Percentiles rank a stretch among this genome's conserved stretches.
These are phyloP conservation scores for Magnolia sinica DNA, from an alignment of 164 flowering plant genomes.

Conservation along the genomic window DNA sequence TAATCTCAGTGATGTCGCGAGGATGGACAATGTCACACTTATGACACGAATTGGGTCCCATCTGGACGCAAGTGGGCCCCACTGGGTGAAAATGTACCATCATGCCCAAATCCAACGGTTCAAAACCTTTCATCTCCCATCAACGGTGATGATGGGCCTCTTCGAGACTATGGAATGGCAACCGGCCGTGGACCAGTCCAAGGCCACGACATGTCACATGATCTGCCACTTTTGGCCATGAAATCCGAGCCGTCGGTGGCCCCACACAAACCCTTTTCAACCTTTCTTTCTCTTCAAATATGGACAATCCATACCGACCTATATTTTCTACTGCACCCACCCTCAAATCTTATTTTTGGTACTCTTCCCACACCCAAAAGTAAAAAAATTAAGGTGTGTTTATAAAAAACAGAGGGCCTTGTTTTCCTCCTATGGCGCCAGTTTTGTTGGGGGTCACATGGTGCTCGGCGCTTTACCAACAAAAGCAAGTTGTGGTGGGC, in stretches of 20 bases:
- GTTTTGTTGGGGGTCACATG: slow-evolving; percentile 8
- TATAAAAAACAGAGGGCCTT: not conserved
- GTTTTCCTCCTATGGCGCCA: not conserved
- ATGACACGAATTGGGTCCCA: no score
- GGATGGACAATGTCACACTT: no score
- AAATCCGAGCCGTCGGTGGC: not conserved
- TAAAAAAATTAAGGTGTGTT: not conserved
- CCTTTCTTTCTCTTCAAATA: not conserved
- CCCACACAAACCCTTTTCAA: not conserved
- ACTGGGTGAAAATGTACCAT: no score
- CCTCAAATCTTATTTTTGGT: not conserved
- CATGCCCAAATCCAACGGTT: no score
- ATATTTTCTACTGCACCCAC: not conserved
- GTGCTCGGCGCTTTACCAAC: slow-evolving; percentile 9
- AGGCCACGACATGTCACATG: not conserved
- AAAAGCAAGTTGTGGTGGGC: not conserved
- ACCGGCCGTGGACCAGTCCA: not conserved
- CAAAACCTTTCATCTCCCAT: no score
- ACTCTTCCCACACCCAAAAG: no score
- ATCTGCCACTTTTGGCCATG: not conserved
- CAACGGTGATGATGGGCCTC: not conserved
- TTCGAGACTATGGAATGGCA: not conserved
- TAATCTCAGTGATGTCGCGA: no score
- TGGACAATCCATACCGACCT: not conserved
- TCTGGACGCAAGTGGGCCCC: no score